These are phyloP conservation scores for Fusarium irregulare DNA, from an alignment of 2,329 filamentous ascomycete genomes.

Conservation along the genomic window DNA sequence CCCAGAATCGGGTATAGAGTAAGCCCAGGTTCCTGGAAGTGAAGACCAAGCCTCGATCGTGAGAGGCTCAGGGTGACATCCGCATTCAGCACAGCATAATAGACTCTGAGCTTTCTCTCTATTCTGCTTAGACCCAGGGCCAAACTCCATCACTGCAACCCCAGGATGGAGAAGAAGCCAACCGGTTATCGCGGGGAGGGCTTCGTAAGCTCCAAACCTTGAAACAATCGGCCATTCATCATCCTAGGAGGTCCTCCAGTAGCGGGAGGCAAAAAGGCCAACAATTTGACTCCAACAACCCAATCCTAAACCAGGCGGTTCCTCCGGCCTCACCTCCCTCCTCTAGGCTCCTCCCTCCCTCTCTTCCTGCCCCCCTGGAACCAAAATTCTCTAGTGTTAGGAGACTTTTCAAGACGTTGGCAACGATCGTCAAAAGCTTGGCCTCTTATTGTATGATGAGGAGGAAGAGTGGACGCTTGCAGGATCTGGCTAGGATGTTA, in stretches of 20 bases:
- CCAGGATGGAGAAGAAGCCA: conserved; percentile 3
- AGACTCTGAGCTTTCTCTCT: conserved; percentile 17
- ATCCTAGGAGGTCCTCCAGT: not conserved
- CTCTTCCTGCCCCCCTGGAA: not conserved
- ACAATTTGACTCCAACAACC: conserved; percentile 22
- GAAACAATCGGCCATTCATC: conserved; percentile 16
- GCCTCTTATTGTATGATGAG: not conserved
- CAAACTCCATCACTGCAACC: conserved; percentile 15
- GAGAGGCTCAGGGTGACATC: conserved; percentile 25
- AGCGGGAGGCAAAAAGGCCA: conserved; percentile 37
- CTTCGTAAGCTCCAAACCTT: conserved; percentile 32
- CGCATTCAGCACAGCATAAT: conserved; percentile 27
- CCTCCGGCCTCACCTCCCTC: conserved; percentile 5
- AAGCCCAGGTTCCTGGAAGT: conserved; percentile 2
- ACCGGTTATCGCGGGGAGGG: conserved; percentile 26
- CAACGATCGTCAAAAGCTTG: conserved; percentile 21
- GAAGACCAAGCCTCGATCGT: conserved; percentile 3
- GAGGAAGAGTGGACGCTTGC: conserved; percentile 31
- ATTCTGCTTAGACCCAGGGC: conserved; percentile 7
- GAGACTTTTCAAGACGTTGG: conserved; percentile 17
- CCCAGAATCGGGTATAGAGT: conserved; percentile 20
- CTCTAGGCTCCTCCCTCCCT: conserved; percentile 4
- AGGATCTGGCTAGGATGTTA: conserved; percentile 34
- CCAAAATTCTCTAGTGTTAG: conserved; percentile 2
- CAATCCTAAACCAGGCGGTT: conserved; percentile 20